Conservation (phyloP, 805 yeast genomes). For the Wickerhamiella azymoides region DNA sequence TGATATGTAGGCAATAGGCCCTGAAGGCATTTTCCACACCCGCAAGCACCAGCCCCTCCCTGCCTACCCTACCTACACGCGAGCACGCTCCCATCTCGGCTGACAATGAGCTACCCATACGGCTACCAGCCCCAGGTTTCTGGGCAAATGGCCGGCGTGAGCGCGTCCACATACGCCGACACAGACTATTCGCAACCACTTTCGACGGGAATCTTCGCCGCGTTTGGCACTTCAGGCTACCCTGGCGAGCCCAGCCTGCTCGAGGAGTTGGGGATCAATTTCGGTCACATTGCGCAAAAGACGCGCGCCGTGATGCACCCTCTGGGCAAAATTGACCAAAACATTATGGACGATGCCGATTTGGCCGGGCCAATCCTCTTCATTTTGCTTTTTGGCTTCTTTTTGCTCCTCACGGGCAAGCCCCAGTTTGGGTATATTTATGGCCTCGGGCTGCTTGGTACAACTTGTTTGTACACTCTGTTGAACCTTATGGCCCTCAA, state of each 20-base stretch:
- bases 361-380: constrained; percentile 90
- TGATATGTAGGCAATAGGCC: too few species aligned
- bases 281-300: constrained; percentile 66
- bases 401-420: constrained; percentile 71
- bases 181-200: constrained; percentile 27
- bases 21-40: too few species aligned
- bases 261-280: constrained; percentile 89
- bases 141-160: constrained; percentile 8
- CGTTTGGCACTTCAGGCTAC: constrained; percentile 85
- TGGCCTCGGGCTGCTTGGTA: constrained; percentile 89
- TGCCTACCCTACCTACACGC: neutral
- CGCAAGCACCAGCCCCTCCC: too few species aligned
- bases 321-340: constrained; percentile 47
- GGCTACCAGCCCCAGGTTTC: constrained; percentile 2
- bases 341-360: constrained; percentile 77
- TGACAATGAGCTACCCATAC: neutral
- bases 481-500: constrained; percentile 69
- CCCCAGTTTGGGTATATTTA: constrained; percentile 94
- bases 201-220: constrained; percentile 71
- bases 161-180: constrained; percentile 3
- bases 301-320: constrained; percentile 82
- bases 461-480: constrained; percentile 66
- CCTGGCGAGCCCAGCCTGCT: constrained; percentile 88
- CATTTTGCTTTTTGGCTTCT: constrained; percentile 73
- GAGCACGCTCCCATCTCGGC: neutral